phyloP scores from a whole-genome alignment of 192 early-diverging fungal species.

The Coemansia asiatica region DNA sequence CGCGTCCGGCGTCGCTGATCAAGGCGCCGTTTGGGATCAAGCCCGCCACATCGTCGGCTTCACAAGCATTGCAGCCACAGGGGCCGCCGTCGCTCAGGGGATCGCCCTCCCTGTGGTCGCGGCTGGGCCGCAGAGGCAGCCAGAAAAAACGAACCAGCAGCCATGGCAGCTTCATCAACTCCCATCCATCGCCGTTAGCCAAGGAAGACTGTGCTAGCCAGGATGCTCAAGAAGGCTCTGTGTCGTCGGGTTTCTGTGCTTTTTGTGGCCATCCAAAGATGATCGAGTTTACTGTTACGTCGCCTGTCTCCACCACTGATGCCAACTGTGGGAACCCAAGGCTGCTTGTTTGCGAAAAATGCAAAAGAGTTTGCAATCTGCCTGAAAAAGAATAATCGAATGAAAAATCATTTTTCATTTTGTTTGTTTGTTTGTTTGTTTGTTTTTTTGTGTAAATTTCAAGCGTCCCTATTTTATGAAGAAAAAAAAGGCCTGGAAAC shows the following conservation, averaged over 20 bases:
- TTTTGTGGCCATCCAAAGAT: constrained; percentile 38
- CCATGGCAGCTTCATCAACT: not conserved
- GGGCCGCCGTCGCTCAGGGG: not conserved
- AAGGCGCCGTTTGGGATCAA: not conserved
- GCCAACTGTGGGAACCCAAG: not conserved
- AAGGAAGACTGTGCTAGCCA: not conserved
- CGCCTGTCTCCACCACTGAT: not conserved
- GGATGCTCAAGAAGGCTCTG: no score
- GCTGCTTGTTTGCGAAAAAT: constrained; percentile 39
- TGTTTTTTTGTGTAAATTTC: not conserved
- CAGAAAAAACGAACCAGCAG: constrained; percentile 23
- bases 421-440: not conserved
- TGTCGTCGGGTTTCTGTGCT: constrained; percentile 14
- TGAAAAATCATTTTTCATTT: not conserved
- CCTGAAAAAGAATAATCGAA: constrained; percentile 9
- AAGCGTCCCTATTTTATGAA: not conserved
- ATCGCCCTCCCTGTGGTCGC: constrained; percentile 35
- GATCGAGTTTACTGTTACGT: constrained; percentile 42
- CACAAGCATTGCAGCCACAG: not conserved
- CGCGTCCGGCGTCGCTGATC: not conserved
- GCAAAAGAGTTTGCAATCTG: constrained; percentile 42
- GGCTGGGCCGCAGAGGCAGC: constrained; percentile 28
- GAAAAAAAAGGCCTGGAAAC: no score
- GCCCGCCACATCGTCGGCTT: not conserved
- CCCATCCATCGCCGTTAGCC: not conserved